Conservation (phyloP, 331 rosid species). For the Saraca asoca region DNA sequence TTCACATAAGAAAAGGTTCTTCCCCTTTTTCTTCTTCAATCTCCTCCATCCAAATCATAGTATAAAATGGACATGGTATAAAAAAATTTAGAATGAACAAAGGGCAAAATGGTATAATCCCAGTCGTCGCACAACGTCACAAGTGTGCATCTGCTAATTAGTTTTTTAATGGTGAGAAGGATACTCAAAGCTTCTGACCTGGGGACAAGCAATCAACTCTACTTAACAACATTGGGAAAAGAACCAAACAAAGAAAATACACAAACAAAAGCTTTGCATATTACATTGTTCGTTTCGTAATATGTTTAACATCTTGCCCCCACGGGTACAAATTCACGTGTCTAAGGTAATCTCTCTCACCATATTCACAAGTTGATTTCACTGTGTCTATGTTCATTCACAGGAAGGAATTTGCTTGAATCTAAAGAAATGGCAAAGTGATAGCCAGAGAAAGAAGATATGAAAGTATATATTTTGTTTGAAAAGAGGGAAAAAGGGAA, state of each 20-base stretch:
- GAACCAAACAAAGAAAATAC: conserved; percentile 25
- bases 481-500: conserved; percentile 30
- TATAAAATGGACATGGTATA: too few species aligned
- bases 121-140: conserved; percentile 26
- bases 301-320: conserved; percentile 34
- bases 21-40: too few species aligned
- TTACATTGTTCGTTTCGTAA: neutral
- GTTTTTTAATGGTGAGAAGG: conserved; percentile 25
- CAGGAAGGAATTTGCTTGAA: conserved; percentile 42
- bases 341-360: conserved; percentile 13
- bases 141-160: conserved; percentile 32
- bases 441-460: conserved; percentile 9
- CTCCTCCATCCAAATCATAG: too few species aligned
- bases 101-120: conserved; percentile 14
- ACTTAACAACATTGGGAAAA: conserved; percentile 38
- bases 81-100: too few species aligned
- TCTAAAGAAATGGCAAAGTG: conserved; percentile 42
- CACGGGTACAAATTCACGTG: conserved; percentile 42
- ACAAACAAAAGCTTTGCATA: neutral
- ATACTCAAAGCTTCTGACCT: conserved; percentile 23
- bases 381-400: conserved; percentile 16
- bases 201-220: conserved; percentile 44
- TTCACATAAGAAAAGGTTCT: too few species aligned
- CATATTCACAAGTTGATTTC: conserved; percentile 1
- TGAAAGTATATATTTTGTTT: neutral